phyloP scores from a whole-genome alignment of 208 protist genomes.

The Crithidia fasciculata region DNA sequence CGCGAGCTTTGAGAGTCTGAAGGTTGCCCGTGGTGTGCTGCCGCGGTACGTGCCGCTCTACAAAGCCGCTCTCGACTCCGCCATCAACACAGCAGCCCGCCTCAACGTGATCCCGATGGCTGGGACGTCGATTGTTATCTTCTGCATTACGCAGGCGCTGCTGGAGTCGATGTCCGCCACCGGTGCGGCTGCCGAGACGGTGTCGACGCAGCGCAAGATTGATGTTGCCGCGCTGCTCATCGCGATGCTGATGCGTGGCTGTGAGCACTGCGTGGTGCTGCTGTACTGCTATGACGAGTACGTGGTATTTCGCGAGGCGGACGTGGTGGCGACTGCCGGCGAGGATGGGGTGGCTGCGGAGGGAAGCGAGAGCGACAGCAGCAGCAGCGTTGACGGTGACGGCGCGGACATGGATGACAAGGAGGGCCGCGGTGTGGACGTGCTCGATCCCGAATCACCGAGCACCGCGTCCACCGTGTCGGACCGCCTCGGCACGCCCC shows the following conservation, averaged over 20 bases:
- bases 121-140: slow-evolving; percentile 87
- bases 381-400: neutral
- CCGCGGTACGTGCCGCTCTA: slow-evolving; percentile 14
- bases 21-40: slow-evolving; percentile 6
- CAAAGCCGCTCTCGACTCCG: slow-evolving; percentile 67
- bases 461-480: no score
- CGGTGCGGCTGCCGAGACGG: slow-evolving; percentile 21
- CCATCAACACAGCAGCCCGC: slow-evolving; percentile 74
- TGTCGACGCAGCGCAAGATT: slow-evolving; percentile 57
- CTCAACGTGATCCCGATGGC: slow-evolving; percentile 92
- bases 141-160: slow-evolving; percentile 53
- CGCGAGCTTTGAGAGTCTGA: slow-evolving; percentile 19
- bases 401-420: no score
- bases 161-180: slow-evolving; percentile 29
- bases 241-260: slow-evolving; percentile 88
- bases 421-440: neutral
- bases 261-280: slow-evolving; percentile 82
- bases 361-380: slow-evolving; percentile 2
- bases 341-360: slow-evolving; percentile 1
- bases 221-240: slow-evolving; percentile 83
- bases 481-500: no score
- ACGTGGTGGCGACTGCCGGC: slow-evolving; percentile 20
- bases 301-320: slow-evolving; percentile 18
- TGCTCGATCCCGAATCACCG: neutral
- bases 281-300: slow-evolving; percentile 50